Base-by-base conservation (phyloP, 139 green algal genomes). In the Microglena sp. region DNA sequence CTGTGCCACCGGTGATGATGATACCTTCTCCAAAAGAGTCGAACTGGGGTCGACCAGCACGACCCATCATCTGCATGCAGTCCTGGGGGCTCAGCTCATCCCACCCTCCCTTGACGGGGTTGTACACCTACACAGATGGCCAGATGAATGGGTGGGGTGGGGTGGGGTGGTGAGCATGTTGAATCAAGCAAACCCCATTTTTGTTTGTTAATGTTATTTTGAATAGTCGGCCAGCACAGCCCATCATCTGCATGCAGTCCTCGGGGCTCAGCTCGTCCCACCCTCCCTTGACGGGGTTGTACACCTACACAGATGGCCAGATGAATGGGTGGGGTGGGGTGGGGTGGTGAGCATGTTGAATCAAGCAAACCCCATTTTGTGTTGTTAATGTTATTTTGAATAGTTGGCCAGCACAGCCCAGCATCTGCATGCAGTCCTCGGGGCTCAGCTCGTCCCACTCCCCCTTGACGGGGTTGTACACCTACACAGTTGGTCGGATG, bases 231-330 rank as follows among this genome's bases (percentile, higher is more conserved):
- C 93, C 93, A 5, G 93, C 93, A 29, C 93, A 85, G 11, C 93
- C 93, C 78, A 99, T 87, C 93, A 99, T 99, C 82, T 99, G 93
- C 93, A 98, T 98, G 34, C 98, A 85, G 75, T 99, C 93, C 82
- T 96, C 84, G 4, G 87, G 84, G 45, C 71, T 85, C 54, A 99
- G 83, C 81, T 99, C 92, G 61, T 79, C 81, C 93, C 93, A 99
- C 1, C 66, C 81, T 28, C 76, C 74, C 77, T 96, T 96, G 43
- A 89, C 87, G 0, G 92, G 91, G 79, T 95, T 95, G 87, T 98
- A 98, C 32, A 97, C 81, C 74, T 96, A 82, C 40, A 18, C 1
- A 27, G 40, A 50, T 11, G 40, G 40, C 11, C 40, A 50, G 40
- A 11, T 11, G 40, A 15, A n/a, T n/a, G n/a, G n/a, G n/a, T n/a